Percentiles rank a stretch among this genome's conserved stretches.
These are phyloP conservation scores for Monosporascus sp. DNA, from an alignment of 2,329 filamentous ascomycete species.

Conservation along the genomic window DNA sequence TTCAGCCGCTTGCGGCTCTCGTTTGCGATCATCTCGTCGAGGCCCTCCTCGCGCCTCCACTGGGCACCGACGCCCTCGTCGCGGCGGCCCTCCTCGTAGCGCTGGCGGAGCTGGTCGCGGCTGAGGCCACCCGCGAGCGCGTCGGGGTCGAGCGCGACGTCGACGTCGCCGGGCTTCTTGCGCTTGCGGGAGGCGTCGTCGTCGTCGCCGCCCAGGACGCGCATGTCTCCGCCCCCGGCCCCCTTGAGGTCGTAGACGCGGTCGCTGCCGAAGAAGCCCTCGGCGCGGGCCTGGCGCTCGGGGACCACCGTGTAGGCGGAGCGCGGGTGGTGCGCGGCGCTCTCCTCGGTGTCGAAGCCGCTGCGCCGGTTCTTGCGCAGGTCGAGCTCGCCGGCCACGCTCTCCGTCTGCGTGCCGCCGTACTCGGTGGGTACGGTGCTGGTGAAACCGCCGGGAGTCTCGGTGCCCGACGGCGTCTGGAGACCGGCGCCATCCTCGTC, in stretches of 20 bases:
- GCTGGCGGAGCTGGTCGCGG: constrained; percentile 75
- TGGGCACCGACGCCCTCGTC: constrained; percentile 63
- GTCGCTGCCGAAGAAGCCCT: constrained; percentile 95
- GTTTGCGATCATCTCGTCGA: constrained; percentile 92
- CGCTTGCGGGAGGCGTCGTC: constrained; percentile 69
- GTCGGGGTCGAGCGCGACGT: constrained; percentile 87
- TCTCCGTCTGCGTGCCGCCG: constrained; percentile 57
- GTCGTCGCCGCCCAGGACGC: constrained; percentile 69
- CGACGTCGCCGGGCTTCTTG: constrained; percentile 95
- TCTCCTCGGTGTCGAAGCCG: constrained; percentile 84
- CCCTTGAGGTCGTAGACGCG: constrained; percentile 79
- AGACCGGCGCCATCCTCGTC: constrained; percentile 60
- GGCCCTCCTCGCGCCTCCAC: constrained; percentile 77
- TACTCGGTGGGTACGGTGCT: constrained; percentile 80
- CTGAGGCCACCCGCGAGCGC: constrained; percentile 68
- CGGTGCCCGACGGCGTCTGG: constrained; percentile 70
- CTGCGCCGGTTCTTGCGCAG: constrained; percentile 81
- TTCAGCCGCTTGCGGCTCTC: constrained; percentile 88
- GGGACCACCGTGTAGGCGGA: constrained; percentile 86
- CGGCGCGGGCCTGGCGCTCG: constrained; percentile 76
- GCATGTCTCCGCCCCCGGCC: constrained; percentile 40
- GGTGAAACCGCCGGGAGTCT: constrained; percentile 75
- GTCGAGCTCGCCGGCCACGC: constrained; percentile 80
- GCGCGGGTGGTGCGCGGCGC: constrained; percentile 54
- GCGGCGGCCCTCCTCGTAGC: constrained; percentile 69